These are phyloP conservation scores for Bonia amplexicaulis DNA, from an alignment of 176 grass and related monocot species.

Conservation along the genomic window DNA sequence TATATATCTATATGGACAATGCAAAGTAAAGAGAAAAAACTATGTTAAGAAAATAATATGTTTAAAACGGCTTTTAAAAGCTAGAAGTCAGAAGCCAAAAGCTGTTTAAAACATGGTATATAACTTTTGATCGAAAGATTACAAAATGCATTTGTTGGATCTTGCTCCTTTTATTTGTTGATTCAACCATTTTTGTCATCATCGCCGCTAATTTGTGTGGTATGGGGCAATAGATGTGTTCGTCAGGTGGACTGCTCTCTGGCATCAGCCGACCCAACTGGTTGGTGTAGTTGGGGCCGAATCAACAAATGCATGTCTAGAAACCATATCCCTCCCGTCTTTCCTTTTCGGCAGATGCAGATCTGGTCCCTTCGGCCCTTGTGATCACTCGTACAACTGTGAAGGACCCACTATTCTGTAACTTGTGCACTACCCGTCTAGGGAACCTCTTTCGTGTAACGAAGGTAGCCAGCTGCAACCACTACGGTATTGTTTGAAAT, in stretches of 20 bases:
- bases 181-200: conserved; percentile 44
- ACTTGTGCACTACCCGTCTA: conserved; percentile 44
- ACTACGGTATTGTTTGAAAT: neutral
- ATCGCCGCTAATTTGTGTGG: conserved; percentile 30
- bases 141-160: conserved; percentile 18
- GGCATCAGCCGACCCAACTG: conserved; percentile 30
- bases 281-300: conserved; percentile 43
- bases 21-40: too few relatives aligned
- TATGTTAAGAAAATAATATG: too few relatives aligned
- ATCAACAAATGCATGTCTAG: conserved; percentile 54
- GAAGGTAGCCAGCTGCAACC: conserved; percentile 33
- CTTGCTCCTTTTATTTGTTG: conserved; percentile 13
- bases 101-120: too few relatives aligned
- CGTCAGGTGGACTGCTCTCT: conserved; percentile 54
- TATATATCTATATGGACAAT: too few relatives aligned
- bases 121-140: conserved; percentile 25
- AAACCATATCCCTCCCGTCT: conserved; percentile 32
- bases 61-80: too few relatives aligned
- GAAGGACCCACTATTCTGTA: conserved; percentile 43
- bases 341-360: conserved; percentile 56
- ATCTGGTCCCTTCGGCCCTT: conserved; percentile 61
- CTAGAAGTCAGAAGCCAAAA: too few relatives aligned
- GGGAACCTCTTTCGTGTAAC: conserved; percentile 31
- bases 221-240: conserved; percentile 34
- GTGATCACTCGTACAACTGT: conserved; percentile 47